Evolutionary conservation across 192 early-diverging fungal genomes (phyloP), one percentile per base, ranked within the genome.

Genomic region (Rhizophagus prolifer): DNA sequence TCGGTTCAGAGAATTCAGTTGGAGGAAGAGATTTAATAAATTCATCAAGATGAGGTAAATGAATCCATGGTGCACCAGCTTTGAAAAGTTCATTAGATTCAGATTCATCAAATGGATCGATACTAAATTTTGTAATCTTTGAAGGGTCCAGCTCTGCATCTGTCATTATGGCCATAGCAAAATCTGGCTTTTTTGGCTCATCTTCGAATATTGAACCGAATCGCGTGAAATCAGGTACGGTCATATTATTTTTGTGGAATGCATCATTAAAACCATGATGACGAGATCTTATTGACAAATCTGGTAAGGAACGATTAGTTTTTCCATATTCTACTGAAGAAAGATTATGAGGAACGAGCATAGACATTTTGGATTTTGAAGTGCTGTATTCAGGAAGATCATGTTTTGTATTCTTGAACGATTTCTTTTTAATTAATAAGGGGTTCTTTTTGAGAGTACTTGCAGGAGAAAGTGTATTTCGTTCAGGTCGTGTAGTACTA

Each of bases 41-140:
- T 75, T 46, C 60, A 19, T 75, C 61, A 12, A 75, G 44, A 28
- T 50, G 38, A 21, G 74, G 74, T 47, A 75, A 65, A 75, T 75
- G 38, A n/a, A 75, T 75, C 74, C 74, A 75, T 46, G 74, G 74
- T 9, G 74, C 60, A 21, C 74, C 74, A 28, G 74, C 41, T 75
- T 75, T 75, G 44, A 75, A 75, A 64, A 75, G 38, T 58, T 75
- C 36, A 64, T 75, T 75, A 1, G 58, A 38, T 64, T 75, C 74
- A 6, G 74, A 75, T 64, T 75, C 74, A 58, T 65, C 61, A 65
- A 54, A 75, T 47, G 74, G 60, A 64, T 75, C 36, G 10, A 75
- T 64, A 75, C 74, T 75, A 50, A 75, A 75, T 28, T 62, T 75
- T 13, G 74, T 75, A 12, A 75, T 28, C 34, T 64, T 64, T 47